Evolutionary conservation across 371 early-diverging fungal genomes (phyloP).

Genomic region (Rhizopus arrhizus): DNA sequence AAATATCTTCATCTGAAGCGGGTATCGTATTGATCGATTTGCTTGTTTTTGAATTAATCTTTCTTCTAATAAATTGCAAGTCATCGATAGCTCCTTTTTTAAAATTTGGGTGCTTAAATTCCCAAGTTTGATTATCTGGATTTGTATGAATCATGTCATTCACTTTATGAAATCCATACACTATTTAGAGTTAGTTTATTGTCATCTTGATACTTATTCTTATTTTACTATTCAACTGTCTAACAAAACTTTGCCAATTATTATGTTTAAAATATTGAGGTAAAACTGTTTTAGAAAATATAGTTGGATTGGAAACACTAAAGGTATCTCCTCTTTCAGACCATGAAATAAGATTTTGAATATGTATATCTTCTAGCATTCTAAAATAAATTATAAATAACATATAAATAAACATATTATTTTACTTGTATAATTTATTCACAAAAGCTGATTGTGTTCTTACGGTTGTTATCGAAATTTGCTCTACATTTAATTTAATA

Average conservation of each 20-base stretch:
- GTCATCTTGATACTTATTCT: neutral
- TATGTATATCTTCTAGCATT: constrained; percentile 64
- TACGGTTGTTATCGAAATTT: constrained; percentile 1
- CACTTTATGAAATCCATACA: constrained; percentile 63
- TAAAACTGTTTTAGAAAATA: constrained; percentile 58
- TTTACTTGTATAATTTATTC: constrained; percentile 67
- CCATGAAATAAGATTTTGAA: constrained; percentile 63
- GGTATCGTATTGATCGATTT: constrained; percentile 1
- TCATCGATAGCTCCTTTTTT: constrained; percentile 58
- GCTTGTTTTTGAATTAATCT: constrained; percentile 52
- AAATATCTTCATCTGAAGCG: constrained; percentile 21
- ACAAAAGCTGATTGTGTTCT: constrained; percentile 71
- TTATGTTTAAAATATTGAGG: constrained; percentile 86
- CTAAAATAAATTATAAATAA: constrained; percentile 18
- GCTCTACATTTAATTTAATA: neutral
- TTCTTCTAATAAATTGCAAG: constrained; percentile 66
- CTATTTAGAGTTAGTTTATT: constrained; percentile 18
- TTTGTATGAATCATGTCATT: constrained; percentile 67
- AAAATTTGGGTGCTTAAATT: constrained; percentile 70
- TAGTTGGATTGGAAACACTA: constrained; percentile 63
- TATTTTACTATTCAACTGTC: constrained; percentile 76
- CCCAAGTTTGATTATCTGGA: constrained; percentile 67
- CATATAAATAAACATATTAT: neutral
- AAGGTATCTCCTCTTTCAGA: constrained; percentile 63
- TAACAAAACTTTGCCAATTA: constrained; percentile 84